These are phyloP conservation scores for Nitzschia inconspicua DNA, from an alignment of 108 stramenopile species.

Conservation along the genomic window DNA sequence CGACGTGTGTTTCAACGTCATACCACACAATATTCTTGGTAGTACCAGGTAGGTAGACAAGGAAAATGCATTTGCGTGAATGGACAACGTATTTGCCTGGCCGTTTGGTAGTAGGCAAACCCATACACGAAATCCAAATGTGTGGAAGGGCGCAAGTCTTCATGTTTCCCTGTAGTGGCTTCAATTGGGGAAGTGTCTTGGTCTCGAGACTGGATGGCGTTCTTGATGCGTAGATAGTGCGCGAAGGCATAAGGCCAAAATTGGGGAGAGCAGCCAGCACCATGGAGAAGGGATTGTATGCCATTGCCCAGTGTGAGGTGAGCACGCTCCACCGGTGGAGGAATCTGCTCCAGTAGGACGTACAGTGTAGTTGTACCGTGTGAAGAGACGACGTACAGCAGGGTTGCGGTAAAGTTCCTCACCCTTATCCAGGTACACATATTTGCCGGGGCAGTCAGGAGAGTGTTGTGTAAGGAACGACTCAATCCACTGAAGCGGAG, in stretches of 20 bases:
- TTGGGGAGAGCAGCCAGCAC: too few relatives aligned
- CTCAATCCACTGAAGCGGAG: too few relatives aligned
- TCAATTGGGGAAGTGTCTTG: slow-evolving; percentile 2
- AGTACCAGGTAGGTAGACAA: slow-evolving; percentile 14
- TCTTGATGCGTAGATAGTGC: slow-evolving; percentile 6
- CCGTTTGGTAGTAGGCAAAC: background rate
- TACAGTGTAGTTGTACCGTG: background rate
- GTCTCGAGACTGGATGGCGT: slow-evolving; percentile 5
- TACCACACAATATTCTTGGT: slow-evolving; percentile 20
- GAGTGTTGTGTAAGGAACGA: too few relatives aligned
- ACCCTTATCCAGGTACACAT: slow-evolving; percentile 24
- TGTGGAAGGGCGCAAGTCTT: slow-evolving; percentile 17
- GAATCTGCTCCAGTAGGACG: slow-evolving; percentile 25
- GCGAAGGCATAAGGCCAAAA: background rate
- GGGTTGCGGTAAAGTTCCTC: slow-evolving; percentile 26
- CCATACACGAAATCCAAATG: slow-evolving; percentile 28
- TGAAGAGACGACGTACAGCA: slow-evolving; percentile 4
- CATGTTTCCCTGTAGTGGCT: background rate
- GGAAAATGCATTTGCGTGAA: slow-evolving; percentile 26
- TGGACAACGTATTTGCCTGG: slow-evolving; percentile 1
- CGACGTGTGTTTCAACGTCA: slow-evolving; percentile 5
- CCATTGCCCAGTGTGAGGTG: background rate
- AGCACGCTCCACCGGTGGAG: slow-evolving; percentile 14
- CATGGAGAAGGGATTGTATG: background rate
- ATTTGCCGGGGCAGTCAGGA: slow-evolving; percentile 1